Base-by-base conservation (phyloP, 2,329 filamentous ascomycete genomes). In the Sarocladiaceae sp. region DNA sequence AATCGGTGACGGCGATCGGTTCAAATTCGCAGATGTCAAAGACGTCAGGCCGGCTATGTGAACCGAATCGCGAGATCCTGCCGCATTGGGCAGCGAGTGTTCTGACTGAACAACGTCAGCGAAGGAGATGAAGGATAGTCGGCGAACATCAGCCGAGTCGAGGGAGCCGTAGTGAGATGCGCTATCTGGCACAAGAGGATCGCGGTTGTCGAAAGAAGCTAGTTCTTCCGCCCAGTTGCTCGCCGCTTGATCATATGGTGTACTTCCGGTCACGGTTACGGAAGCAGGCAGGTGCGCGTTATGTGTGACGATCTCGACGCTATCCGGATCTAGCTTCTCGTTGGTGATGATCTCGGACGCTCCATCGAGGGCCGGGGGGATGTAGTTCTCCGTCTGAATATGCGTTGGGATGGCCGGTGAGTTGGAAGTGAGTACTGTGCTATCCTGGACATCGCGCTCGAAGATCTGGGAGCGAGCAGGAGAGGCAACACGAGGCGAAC, bases 41-140 rank as follows among this genome's bases (percentile, higher is more conserved):
- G 80, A 80, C 6, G 82, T 82, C 16, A 86, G 66, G 11, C 83
- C 83, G 42, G 79, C 76, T 47, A 84, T 66, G 59, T 88, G 82
- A 46, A 86, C 72, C 45, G 82, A 83, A 48, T 91, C 85, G 51
- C 83, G 73, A 53, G 75, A 82, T 37, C 76, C 72, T 29, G 65
- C 60, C 44, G 60, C 62, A 31, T 61, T 65, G 15, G 71, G 68
- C 26, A 71, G 76, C n/a, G n/a, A n/a, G 55, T 91, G 86, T 61
- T 93, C 87, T 26, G 83, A 78, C 60, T 95, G 88, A 32, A 97
- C 88, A 9, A 97, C 88, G 57, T 97, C 91, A 49, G 91, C 90
- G 64, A 97, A 97, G 6, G 89, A 95, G 59, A 97, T 95, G 67
- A 97, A 97, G 61, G 86, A 93, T 50, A 97, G 68, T 18, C 91